Evolutionary conservation across 208 protist genomes (phyloP).

Genomic region (Trypanosoma melophagium): DNA sequence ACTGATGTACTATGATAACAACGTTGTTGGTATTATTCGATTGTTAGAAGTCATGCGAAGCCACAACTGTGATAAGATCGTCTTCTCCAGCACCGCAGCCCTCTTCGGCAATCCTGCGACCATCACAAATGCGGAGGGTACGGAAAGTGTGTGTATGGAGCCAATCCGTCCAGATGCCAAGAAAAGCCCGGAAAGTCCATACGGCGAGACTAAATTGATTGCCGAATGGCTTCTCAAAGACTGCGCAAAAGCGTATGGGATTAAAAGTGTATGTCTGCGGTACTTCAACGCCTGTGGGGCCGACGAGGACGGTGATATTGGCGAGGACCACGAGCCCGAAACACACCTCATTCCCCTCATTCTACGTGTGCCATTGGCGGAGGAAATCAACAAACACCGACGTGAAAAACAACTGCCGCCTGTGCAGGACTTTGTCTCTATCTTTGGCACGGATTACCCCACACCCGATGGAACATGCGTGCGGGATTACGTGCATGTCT

Average conservation of each 20-base stretch:
- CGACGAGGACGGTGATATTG: conserved; percentile 93
- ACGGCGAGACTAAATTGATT: conserved; percentile 92
- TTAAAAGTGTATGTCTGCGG: conserved; percentile 90
- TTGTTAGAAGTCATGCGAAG: conserved; percentile 93
- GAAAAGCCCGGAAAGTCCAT: conserved; percentile 85
- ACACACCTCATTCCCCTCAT: conserved; percentile 98
- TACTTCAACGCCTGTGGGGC: conserved; percentile 99
- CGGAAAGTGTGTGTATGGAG: conserved; percentile 26
- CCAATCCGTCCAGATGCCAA: conserved; percentile 65
- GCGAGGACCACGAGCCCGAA: conserved; percentile 94
- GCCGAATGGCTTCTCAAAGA: conserved; percentile 95
- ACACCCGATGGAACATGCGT: conserved; percentile 95
- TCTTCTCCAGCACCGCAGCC: conserved; percentile 96
- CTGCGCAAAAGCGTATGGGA: conserved; percentile 65
- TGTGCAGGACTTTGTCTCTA: conserved; percentile 52
- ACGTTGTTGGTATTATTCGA: conserved; percentile 91
- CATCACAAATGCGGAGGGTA: not conserved
- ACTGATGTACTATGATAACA: conserved; percentile 96
- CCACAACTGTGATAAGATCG: conserved; percentile 91
- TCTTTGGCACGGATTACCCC: conserved; percentile 94
- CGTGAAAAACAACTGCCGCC: conserved; percentile 38
- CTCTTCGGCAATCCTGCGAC: conserved; percentile 87
- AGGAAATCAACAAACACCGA: conserved; percentile 60
- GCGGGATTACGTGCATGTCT: conserved; percentile 99
- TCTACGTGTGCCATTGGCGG: conserved; percentile 89